Conservation (phyloP, 2,329 filamentous ascomycete species). For the Trichophyton simii region DNA sequence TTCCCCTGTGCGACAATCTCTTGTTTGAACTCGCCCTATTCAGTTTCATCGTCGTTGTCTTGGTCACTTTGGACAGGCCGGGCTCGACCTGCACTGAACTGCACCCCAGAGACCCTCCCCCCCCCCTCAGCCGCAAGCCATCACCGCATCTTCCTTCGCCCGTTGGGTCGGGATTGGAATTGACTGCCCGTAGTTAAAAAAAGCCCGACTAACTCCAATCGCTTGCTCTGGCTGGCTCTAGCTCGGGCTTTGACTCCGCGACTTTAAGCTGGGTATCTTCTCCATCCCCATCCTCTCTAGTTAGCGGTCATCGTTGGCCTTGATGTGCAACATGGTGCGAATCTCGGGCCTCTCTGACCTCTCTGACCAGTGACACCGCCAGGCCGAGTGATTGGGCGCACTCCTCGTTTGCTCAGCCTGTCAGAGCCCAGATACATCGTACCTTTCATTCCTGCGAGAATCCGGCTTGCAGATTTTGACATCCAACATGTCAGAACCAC, state of each 20-base stretch:
- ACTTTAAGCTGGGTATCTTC: background rate
- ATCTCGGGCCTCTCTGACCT: background rate
- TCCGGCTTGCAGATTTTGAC: background rate
- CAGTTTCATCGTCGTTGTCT: too few species aligned
- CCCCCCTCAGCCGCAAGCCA: background rate
- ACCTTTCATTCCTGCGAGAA: background rate
- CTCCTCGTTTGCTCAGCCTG: background rate
- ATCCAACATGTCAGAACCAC: constrained; percentile 2
- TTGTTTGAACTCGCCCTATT: too few species aligned
- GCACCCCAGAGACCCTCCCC: background rate
- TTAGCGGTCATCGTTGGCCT: too few species aligned
- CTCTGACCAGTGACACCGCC: too few species aligned
- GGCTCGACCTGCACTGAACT: background rate
- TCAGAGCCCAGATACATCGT: background rate
- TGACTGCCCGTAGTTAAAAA: too few species aligned
- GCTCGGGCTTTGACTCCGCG: background rate
- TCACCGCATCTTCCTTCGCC: background rate
- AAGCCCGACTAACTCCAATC: too few species aligned
- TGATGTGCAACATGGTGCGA: too few species aligned
- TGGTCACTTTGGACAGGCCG: too few species aligned
- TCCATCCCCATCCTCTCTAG: too few species aligned
- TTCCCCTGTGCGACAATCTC: background rate
- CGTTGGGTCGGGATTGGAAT: background rate
- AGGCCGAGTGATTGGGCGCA: background rate
- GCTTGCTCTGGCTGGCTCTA: background rate